These are phyloP conservation scores for Paramecium tetraurelia DNA, from an alignment of 73 alveolate genomes.

Conservation along the genomic window DNA sequence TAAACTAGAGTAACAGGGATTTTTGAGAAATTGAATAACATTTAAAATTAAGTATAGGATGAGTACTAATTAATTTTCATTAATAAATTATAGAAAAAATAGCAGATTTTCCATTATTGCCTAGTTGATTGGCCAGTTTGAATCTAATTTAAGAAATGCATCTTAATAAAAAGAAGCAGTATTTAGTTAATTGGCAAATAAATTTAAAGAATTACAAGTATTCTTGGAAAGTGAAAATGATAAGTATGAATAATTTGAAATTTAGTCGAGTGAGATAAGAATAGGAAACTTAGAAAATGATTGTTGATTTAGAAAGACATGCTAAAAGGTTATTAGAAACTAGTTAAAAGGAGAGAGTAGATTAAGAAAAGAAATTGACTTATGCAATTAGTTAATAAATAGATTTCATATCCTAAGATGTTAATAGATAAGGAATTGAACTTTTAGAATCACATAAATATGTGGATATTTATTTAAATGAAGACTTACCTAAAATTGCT, in stretches of 20 bases:
- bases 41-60: background rate
- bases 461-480: conserved; percentile 18
- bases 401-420: conserved; percentile 50
- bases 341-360: conserved; percentile 54
- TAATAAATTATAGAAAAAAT: conserved; percentile 19
- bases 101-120: background rate
- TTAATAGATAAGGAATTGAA: conserved; percentile 9
- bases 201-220: background rate
- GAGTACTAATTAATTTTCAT: background rate
- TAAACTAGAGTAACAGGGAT: conserved; percentile 22
- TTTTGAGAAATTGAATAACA: conserved; percentile 21
- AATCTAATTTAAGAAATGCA: conserved; percentile 1
- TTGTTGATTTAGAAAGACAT: conserved; percentile 55
- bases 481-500: conserved; percentile 27
- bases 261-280: conserved; percentile 47
- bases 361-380: conserved; percentile 53
- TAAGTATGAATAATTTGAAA: background rate
- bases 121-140: background rate
- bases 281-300: background rate
- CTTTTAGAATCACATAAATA: background rate
- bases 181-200: background rate
- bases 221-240: conserved; percentile 18
- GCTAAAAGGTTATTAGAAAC: conserved; percentile 55
- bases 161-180: background rate
- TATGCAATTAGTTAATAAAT: conserved; percentile 52